Evolutionary conservation across 495 filamentous ascomycete genomes (phyloP), one percentile per base, ranked within the genome.

Genomic region (Tuber borchii): DNA sequence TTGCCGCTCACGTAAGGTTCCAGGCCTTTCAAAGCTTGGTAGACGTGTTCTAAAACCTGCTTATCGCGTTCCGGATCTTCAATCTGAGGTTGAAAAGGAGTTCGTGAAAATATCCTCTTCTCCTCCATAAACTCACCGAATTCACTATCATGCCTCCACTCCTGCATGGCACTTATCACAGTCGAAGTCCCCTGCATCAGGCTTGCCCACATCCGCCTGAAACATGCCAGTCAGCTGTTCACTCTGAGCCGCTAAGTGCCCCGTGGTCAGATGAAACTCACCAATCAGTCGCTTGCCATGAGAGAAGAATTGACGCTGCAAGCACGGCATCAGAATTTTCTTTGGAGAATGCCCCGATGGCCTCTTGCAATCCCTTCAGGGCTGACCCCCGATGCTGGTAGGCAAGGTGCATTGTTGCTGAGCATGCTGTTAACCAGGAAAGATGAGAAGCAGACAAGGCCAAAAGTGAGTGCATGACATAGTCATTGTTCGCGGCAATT

Each of bases 231-330:
- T 73, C 48, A 73, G 75, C 74, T 71, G 42, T 75, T 70, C 56
- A 72, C 71, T 69, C 73, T 74, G 76, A 69, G 71, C 68, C 51
- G 61, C 73, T 65, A 56, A 73, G 73, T 73, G 3, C 56, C 70
- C 76, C 65, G 75, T 72, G 77, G 70, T 75, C 73, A 76, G 44
- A 69, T 73, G 56, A 73, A 80, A 87, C 93, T 87, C 87, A 97
- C 95, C 94, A 97, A 85, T 98, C 95, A 78, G 91, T 93, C 75
- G 93, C 92, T 85, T 98, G 95, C 96, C 96, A 99, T 69, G 95
- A 95, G 69, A 99, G 87, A 71, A 98, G 87, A 46, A 97, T 90
- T 19, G 94, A 98, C 40, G 95, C 93, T 72, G 94, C 95, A 43
- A 99, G 88, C 74, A 97, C 91, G 48, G 95, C 93, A 85, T 99